phyloP scores from a whole-genome alignment of 176 grass and related monocot genomes.

The Avena insularis region DNA sequence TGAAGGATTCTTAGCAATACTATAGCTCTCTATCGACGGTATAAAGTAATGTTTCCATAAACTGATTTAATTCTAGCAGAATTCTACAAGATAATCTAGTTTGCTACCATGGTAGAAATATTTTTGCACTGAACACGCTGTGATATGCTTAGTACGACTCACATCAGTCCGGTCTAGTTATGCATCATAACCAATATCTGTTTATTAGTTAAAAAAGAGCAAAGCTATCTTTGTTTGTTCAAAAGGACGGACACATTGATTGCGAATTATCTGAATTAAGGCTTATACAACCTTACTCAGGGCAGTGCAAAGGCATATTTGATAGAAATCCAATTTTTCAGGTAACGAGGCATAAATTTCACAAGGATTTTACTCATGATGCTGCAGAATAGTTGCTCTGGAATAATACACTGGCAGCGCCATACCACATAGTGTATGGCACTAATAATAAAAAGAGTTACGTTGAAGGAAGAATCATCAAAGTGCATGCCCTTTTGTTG shows the following conservation, averaged over 20 bases:
- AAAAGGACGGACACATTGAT: not conserved
- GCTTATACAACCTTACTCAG: not conserved
- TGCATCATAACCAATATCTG: not conserved
- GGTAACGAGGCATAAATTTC: not conserved
- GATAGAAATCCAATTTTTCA: not conserved
- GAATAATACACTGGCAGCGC: not conserved
- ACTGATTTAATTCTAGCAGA: slow-evolving; percentile 22
- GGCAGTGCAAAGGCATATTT: not conserved
- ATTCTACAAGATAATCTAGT: not conserved
- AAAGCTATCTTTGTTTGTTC: not conserved
- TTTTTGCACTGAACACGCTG: not conserved
- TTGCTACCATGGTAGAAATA: slow-evolving; percentile 13
- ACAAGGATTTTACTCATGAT: slow-evolving; percentile 28
- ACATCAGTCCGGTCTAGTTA: not conserved
- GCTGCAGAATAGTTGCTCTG: not conserved
- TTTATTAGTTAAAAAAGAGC: slow-evolving; percentile 13
- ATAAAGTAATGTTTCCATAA: slow-evolving; percentile 11
- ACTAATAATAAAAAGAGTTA: not conserved
- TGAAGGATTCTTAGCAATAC: slow-evolving; percentile 18
- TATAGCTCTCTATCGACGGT: not conserved
- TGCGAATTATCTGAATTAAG: slow-evolving; percentile 10
- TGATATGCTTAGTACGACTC: not conserved
- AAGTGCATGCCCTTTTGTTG: not conserved
- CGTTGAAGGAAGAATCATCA: not conserved
- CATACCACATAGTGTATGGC: not conserved